Evolutionary conservation across 2,329 filamentous ascomycete genomes (phyloP), one percentile per base, ranked within the genome.

Genomic region (Tolypocladium paradoxum): DNA sequence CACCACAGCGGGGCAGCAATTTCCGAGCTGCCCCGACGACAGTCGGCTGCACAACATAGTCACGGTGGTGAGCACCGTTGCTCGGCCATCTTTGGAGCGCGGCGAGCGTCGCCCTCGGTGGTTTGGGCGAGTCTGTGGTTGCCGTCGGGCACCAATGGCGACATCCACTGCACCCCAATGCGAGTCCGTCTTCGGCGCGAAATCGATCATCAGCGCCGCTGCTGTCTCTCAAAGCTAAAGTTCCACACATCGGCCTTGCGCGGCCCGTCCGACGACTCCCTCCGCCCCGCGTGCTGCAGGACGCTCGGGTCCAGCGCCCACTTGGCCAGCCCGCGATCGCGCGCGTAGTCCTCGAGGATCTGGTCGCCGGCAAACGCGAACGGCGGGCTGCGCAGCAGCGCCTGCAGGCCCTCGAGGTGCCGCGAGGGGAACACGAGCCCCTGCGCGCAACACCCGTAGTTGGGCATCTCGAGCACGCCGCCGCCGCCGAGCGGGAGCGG

Each of bases 401-500:
- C 51, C 33, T 64, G 60, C 2, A 71, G 51, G 2, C 51, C 57
- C 6, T 59, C 56, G 3, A 71, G 53, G 18, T 70, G 64, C 2
- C 61, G 61, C 7, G 56, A 53, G 4, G 69, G 66, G 37, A 69
- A 68, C 3, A 70, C 62, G 2, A 70, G 56, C 0, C 69, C 69
- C 52, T 72, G 69, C 0, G 69, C 64, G 53, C 69, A 71, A 54
- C 69, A 72, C 0, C 69, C 69, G 43, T 70, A 71, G 6, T 61
- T 59, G 12, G 66, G 63, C 68, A 71, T 71, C 57, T 68, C 63
- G 7, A 64, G 62, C 0, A 68, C 63, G 24, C 62, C 57, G 4
- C 31, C 47, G 38, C 2, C n/a, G 47, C 37, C 37, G 49, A 31
- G 24, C 49, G 59, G 2, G n/a, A 59, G 18, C 2, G 60, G 51